phyloP scores from a whole-genome alignment of 768 basidiomycete genomes.

The Cystofilobasidium bisporidii region DNA sequence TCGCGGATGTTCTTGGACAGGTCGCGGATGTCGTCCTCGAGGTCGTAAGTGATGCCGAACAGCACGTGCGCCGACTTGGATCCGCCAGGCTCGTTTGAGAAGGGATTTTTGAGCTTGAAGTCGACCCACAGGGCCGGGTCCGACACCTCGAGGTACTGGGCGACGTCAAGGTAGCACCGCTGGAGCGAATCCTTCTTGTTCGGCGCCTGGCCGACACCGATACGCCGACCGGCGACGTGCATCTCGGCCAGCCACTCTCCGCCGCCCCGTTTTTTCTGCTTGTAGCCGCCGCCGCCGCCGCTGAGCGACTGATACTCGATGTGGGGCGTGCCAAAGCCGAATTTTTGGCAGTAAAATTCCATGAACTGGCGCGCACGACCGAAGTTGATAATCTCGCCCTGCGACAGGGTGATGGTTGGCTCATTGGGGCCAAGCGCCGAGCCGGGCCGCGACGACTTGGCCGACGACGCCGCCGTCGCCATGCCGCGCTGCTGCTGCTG shows the following conservation, averaged over 20 bases:
- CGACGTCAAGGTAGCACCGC: constrained; percentile 76
- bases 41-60: constrained; percentile 53
- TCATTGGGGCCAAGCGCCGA: constrained; percentile 8
- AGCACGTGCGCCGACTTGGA: constrained; percentile 48
- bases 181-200: constrained; percentile 64
- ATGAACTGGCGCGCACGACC: constrained; percentile 78
- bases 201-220: constrained; percentile 63
- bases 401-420: constrained; percentile 47
- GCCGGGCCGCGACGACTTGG: not conserved
- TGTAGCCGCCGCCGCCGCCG: constrained; percentile 30
- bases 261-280: constrained; percentile 4
- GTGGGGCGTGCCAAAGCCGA: constrained; percentile 62
- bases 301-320: constrained; percentile 44
- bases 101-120: constrained; percentile 56
- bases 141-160: constrained; percentile 73
- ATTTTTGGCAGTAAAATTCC: constrained; percentile 85
- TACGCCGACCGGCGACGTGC: constrained; percentile 63
- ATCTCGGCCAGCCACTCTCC: constrained; percentile 43
- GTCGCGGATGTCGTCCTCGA: constrained; percentile 63
- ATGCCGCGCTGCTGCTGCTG: constrained; percentile 1
- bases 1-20: constrained; percentile 58
- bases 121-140: constrained; percentile 70
- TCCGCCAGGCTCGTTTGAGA: constrained; percentile 49
- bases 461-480: not conserved
- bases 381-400: constrained; percentile 55